Base-by-base conservation (phyloP, 2,329 filamentous ascomycete genomes). In the Claviceps sp. region DNA sequence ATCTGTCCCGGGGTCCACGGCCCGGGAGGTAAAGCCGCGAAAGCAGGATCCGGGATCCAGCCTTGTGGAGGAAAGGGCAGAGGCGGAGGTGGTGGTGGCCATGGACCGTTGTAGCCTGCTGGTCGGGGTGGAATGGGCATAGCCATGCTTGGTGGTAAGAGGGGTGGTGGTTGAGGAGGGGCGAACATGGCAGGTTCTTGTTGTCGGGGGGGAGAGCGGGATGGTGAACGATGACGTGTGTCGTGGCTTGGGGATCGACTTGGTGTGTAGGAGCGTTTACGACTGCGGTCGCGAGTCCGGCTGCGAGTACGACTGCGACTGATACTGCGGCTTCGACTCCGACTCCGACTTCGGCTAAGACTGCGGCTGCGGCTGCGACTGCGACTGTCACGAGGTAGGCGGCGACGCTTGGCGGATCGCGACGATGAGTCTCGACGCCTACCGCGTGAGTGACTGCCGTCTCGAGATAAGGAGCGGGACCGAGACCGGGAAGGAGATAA, bases 71-170 rank as follows among this genome's bases (percentile, higher is more conserved):
- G 45, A 14, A 52, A 54, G 6, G 57, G 61, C 44, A 60, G 63
- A n/a, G 63, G 62, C 1, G 63, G 66, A 26, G 52, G 52, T 2
- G 64, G 65, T 1, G 63, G 65, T 5, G 70, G 71, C 71, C 72
- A 74, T 11, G 65, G 63, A 2, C 70, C 71, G 48, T 65, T 63
- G 49, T 69, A 72, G 5, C 68, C 68, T 14, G 58, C 57, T 9
- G 69, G 68, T 0, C 65, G 68, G 5, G 66, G 70, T 4, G 67
- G 67, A 1, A 51, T 48, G 13, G 46, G 53, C 24, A 47, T 48
- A 9, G 46, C 49, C 24, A 47, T 53, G 51, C 38, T 57, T 44
- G 48, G 48, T 57, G 42, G 49, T 4, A 47, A 22, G 5, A 34
- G 34, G 8, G 48, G 20, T 58, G 62, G 58, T 34, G 63, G 64